These are phyloP conservation scores for Chenopodium quinoa DNA, from an alignment of 148 eudicot genomes.

Conservation along the genomic window DNA sequence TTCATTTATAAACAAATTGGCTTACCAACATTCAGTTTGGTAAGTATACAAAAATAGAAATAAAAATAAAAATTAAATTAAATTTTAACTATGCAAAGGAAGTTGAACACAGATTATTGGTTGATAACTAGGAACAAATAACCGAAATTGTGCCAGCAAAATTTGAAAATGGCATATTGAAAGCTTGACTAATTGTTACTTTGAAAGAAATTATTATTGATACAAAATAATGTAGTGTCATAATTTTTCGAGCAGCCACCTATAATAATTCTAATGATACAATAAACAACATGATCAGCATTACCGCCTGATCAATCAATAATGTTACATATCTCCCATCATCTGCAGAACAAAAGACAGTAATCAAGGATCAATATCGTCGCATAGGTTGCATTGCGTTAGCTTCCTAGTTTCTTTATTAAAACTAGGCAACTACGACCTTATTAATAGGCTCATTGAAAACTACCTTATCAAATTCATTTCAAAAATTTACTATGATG, in stretches of 20 bases:
- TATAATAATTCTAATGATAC: not conserved
- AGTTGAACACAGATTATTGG: not conserved
- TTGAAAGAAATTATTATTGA: not conserved
- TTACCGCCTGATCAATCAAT: too few relatives aligned
- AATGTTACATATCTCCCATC: slow-evolving; percentile 48
- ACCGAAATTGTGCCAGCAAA: not conserved
- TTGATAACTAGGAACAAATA: not conserved
- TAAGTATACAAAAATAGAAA: too few relatives aligned
- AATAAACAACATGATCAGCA: not conserved
- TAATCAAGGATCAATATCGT: not conserved
- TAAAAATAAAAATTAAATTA: too few relatives aligned
- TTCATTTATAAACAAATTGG: too few relatives aligned
- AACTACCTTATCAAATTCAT: not conserved
- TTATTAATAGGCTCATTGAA: not conserved
- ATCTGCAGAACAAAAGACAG: slow-evolving; percentile 42
- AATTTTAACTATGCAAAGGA: not conserved
- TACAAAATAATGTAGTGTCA: not conserved
- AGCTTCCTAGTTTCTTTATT: not conserved
- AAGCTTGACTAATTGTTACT: not conserved
- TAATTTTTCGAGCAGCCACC: not conserved
- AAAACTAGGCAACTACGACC: not conserved
- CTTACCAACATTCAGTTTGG: too few relatives aligned
- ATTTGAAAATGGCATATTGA: not conserved
- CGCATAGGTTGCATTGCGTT: not conserved
- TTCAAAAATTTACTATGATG: not conserved